Evolutionary conservation across 352 stramenopile species (phyloP), one percentile per base, ranked within the genome.

Genomic region (Globisporangium megalacanthum): DNA sequence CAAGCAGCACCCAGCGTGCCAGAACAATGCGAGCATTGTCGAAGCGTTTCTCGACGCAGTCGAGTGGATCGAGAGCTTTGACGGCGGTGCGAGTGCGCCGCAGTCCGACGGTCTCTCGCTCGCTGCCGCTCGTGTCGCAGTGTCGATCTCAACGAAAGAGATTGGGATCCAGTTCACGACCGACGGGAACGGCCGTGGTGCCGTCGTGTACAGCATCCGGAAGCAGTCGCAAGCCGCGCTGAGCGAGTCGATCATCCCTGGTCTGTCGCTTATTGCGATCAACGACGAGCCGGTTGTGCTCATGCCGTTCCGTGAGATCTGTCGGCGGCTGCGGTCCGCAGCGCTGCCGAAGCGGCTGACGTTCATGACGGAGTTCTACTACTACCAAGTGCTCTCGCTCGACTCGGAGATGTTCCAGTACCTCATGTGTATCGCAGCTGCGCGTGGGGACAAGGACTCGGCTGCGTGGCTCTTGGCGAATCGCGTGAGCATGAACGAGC

Each of bases 301-400:
- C 0, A 90, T 90, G 78, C 64, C 86, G 8, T 88, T 92, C 33
- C 67, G 74, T n/a, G 85, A 93, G n/a, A 80, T 94, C 14, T 77
- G 83, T 39, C 68, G 76, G 13, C 71, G 66, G 6, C 58, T 92
- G 3, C 78, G 82, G 31, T 76, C 74, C 9, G 86, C 86, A 6
- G 42, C 72, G 7, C 60, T 95, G 17, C 86, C 86, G 0, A 95
- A 95, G 61, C 78, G 79, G 11, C 62, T 95, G 22, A 90, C 79
- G 6, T 95, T 95, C 53, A 72, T 95, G 62, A 81, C 78, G 8
- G 83, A 92, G 52, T 88, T 92, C 61, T 92, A 87, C 58, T 92
- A 94, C 66, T 92, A 95, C 56, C 77, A 91, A 58, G 55, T 93
- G 44, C 61, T 92, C 17, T 83, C 80, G 6, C 66, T 92, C 13